Conservation (phyloP, 129 eudicot genomes). For the Tagetes erecta region DNA sequence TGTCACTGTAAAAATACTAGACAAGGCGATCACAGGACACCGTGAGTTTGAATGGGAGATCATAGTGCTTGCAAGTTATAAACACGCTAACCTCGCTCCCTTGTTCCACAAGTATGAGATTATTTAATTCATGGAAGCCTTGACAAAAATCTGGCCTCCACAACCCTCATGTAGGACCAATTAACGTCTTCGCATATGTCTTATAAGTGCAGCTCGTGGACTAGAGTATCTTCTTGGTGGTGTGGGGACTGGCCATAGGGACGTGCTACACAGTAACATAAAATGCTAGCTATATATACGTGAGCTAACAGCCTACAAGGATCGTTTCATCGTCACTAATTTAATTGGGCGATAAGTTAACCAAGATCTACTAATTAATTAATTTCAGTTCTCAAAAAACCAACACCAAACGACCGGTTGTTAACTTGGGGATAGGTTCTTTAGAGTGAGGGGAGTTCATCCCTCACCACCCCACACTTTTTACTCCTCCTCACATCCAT, state of each 20-base stretch:
- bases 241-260: slow-evolving; percentile 12
- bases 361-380: no score
- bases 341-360: no score
- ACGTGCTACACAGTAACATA: slow-evolving; percentile 18
- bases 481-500: no score
- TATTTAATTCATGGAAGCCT: slow-evolving; percentile 10
- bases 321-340: no score
- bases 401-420: no score
- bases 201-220: slow-evolving; percentile 19
- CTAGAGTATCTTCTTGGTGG: slow-evolving; percentile 13
- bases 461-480: no score
- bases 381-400: no score
- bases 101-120: neutral
- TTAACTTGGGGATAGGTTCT: no score
- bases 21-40: neutral
- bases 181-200: slow-evolving; percentile 17
- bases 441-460: no score
- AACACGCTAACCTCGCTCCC: slow-evolving; percentile 11
- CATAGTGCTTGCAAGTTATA: slow-evolving; percentile 15
- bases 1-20: neutral
- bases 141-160: neutral
- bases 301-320: no score
- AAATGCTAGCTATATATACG: no score
- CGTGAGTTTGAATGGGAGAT: slow-evolving; percentile 3
- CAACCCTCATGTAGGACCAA: slow-evolving; percentile 11